Base-by-base conservation (phyloP, 345 rosid genomes). In the Erodium maritimum region DNA sequence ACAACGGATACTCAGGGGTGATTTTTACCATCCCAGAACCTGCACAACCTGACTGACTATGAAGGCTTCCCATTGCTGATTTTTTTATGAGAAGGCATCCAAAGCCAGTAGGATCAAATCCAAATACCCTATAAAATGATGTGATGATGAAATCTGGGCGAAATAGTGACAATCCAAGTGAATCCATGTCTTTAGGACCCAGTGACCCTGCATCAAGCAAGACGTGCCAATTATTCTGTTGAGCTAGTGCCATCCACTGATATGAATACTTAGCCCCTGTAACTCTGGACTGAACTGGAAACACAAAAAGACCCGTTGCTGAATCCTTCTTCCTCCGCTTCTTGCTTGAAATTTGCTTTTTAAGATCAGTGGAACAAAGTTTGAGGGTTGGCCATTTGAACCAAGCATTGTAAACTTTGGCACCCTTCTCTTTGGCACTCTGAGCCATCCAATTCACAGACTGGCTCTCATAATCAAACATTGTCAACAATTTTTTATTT, bases 141-240 rank as follows among this genome's bases (percentile, higher is more conserved):
- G 99, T 94, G 59, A 94, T 70, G 61, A 94, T 90, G 61, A 94
- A 94, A 80, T 94, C 97, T 0, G 99, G 99, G 0, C 99, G 88
- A 66, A 94, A 94, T 73, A 94, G 73, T 34, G 99, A 94, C 69
- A 94, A 68, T 20, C 99, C 99, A 10, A 94, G 96, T 0, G 99
- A 94, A 65, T 94, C 99, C 99, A 94, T 94, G 67, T 94, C 99
- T 67, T 94, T 94, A 52, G 99, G 99, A 70, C 99, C 99, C 57
- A 94, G 75, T 21, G 99, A 82, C 2, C 99, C 99, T 29, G 99
- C 99, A 65, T 94, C 99, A 73, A 94, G 96, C 73, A 90, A 76
- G 60, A 94, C 99, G 60, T 94, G 99, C 99, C 99, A 94, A 62
- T 84, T 78, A 68, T 94, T 94, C 71, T 90, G 99, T 73, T 94